Evolutionary conservation across 352 stramenopile genomes (phyloP), one percentile per base, ranked within the genome.

Genomic region (Plasmopara viticola): DNA sequence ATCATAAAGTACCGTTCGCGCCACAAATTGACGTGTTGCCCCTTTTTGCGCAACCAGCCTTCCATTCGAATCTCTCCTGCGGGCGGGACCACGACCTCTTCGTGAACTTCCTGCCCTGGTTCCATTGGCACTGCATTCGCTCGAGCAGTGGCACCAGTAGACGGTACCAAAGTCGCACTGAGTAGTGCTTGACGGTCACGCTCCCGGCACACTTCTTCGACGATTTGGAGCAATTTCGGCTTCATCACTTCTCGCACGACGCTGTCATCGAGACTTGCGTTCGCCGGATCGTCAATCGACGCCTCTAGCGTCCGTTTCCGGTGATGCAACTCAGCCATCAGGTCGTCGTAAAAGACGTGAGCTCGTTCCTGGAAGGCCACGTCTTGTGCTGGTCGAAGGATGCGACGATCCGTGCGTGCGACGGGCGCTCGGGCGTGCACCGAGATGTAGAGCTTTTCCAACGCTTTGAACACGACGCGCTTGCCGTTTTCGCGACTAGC

Each of bases 1-100:
- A 94, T 90, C 77, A 91, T 91, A 45, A 91, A 94, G 58, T 94
- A 94, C 7, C 83, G 71, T 28, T 94, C 83, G 15, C 83, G 65
- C 83, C 83, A 94, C 37, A 94, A 61, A 44, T 89, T 94, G 5
- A 94, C 83, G 46, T 94, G 83, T 49, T 91, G 78, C 0, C 83
- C 83, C 60, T 91, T 91, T 64, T 94, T 94, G 43, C 81, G 74
- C 20, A 94, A 69, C 74, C 77, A 94, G 20, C 83, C 83, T 65
- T 91, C 81, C 76, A 94, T 91, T 33, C 80, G 66, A 51, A 94
- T 94, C 66, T 91, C 80, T 0, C 78, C 78, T 0, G 65, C 42
- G 8, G 69, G 66, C 14, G 62, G 55, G 9, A 61, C 46, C 6
- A 60, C 20, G 9, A 62, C 29, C 9, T 58, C 54, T 6, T 59